A percentile compares a stretch with the other conserved stretches of the same genome.
phyloP scores from a whole-genome alignment of 257 asterid species.

The Coffea canephora region DNA sequence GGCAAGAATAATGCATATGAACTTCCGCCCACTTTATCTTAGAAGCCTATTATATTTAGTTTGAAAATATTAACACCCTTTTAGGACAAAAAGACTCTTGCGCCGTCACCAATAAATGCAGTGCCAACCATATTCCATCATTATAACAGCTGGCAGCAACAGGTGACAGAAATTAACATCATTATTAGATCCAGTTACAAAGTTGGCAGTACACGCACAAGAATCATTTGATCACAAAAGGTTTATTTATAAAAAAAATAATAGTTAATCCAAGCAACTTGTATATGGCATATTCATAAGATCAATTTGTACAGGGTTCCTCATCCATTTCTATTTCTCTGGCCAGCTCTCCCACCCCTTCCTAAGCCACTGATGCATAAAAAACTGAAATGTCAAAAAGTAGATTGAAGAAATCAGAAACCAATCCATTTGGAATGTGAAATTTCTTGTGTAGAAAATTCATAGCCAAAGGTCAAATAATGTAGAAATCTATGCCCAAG shows the following conservation, averaged over 20 bases:
- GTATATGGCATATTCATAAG: not conserved
- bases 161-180: not conserved
- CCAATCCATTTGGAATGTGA: not conserved
- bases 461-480: not conserved
- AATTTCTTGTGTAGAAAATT: not conserved
- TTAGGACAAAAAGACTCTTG: not conserved
- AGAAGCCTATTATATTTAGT: not conserved
- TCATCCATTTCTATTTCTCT: not conserved
- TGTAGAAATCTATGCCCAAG: slow-evolving; percentile 16
- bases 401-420: not conserved
- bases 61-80: not conserved
- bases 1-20: not conserved
- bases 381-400: not conserved
- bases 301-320: not conserved
- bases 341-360: not conserved
- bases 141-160: not conserved
- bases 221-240: not conserved
- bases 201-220: not conserved
- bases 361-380: not conserved
- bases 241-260: not conserved
- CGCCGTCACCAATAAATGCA: not conserved
- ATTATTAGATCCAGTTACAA: not conserved
- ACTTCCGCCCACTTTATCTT: not conserved
- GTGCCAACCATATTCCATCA: not conserved
- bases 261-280: not conserved